phyloP scores from a whole-genome alignment of 305 asterid genomes.

The Fraxinus sp. region DNA sequence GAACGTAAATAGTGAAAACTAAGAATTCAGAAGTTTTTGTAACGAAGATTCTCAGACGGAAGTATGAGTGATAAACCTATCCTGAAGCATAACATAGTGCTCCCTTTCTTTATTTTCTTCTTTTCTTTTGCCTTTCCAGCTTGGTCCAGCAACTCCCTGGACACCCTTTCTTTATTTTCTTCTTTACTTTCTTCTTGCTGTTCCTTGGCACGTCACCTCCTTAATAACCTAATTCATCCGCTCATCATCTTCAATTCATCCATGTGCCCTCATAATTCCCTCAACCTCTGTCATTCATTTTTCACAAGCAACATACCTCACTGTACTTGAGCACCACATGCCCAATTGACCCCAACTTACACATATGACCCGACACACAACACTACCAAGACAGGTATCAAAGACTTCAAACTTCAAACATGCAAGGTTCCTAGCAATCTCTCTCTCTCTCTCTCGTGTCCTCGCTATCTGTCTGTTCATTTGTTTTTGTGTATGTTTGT shows the following conservation, averaged over 20 bases:
- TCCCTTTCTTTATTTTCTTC: background rate
- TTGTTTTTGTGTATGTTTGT: background rate
- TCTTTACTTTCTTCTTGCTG: background rate
- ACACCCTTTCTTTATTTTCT: no score
- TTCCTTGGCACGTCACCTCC: background rate
- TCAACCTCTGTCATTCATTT: background rate
- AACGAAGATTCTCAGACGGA: background rate
- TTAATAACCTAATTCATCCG: background rate
- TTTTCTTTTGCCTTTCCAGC: background rate
- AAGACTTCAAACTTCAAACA: background rate
- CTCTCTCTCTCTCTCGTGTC: background rate
- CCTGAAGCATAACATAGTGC: background rate
- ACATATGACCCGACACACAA: background rate
- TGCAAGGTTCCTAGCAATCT: background rate
- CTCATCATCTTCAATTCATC: background rate
- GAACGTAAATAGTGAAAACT: background rate
- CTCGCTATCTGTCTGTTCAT: background rate
- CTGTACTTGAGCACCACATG: background rate
- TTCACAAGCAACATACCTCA: background rate
- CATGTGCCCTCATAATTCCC: background rate
- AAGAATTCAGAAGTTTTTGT: background rate
- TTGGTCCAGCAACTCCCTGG: background rate
- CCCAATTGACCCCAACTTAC: background rate
- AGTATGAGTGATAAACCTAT: background rate
- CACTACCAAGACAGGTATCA: background rate